Base-by-base conservation (phyloP, 768 basidiomycete genomes). In the Russula sp. region DNA sequence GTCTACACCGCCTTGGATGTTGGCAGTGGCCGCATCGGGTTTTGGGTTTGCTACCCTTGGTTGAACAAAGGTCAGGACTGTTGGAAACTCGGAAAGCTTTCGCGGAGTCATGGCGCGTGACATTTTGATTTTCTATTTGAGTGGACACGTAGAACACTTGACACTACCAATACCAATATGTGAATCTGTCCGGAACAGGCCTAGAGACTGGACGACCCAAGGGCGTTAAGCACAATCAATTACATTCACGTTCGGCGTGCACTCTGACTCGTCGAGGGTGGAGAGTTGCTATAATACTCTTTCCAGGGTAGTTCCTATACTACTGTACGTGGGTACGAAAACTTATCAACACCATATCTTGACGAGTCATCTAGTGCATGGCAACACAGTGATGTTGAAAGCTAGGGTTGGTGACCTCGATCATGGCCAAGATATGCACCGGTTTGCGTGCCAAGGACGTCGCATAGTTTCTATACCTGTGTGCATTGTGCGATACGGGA, bases 41-140 rank as follows among this genome's bases (percentile, higher is more conserved):
- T 62, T 62, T 2, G 56, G 61, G 13, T 62, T 62, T 53, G 56
- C 56, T 29, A 58, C 39, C 5, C 60, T 61, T 25, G 60, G 48
- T 22, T 61, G 32, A 54, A 25, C 29, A 25, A 29, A 29, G 2
- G 3, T 29, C 25, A 29, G 25, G 25, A 29, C 25, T 29, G 25
- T 29, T 8, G 29, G 11, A 38, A 22, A 51, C 13, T 51, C 6
- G 13, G 35, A 13, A 51, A 5, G 6, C 35, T 8, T 14, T 38
- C 35, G n/a, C 20, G 9, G 20, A 39, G 38, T 25, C 34, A 16
- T 25, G 11, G 22, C 11, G 14, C 20, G 14, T 11, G 35, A 7
- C 13, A 20, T 7, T 10, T 50, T 7, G 13, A 8, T 20, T 11
- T 35, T 14, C 0, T n/a, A n/a, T 36, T 35, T 20, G 35, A 10